Evolutionary conservation across 345 rosid species (phyloP), one percentile per base, ranked within the genome.

Genomic region (Corymbia maculata): DNA sequence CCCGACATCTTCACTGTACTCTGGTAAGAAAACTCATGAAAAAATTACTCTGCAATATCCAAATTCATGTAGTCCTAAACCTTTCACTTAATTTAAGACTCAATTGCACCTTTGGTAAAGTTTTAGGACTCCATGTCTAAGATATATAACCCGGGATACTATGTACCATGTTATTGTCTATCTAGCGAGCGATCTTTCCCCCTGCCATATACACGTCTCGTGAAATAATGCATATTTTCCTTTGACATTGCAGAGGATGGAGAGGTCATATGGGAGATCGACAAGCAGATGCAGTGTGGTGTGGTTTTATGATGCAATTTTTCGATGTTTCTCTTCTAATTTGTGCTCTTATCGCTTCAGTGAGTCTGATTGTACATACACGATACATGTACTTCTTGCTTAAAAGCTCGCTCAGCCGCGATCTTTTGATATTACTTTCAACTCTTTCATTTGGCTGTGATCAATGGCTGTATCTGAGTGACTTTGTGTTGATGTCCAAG

Each of bases 191-290:
- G 64, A 57, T 57, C 64, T 57, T 57, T 57, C 1, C n/a, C 28
- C 22, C 13, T 57, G 0, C 28, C 12, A 24, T 57, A 57, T 12
- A 22, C 64, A 24, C 28, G 47, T 68, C 85, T 85, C n/a, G 22
- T 28, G 44, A 85, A 44, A 51, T 50, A 24, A 68, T 28, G 36
- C 57, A 86, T 12, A 32, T 88, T 89, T 75, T 17, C 12, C 45
- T 87, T 22, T 64, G 85, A 55, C 84, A 10, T 92, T 87, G 61
- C 92, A 93, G 97, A 95, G 92, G 94, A 91, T 89, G 94, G 94
- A 90, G 95, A 94, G 45, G 85, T 93, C 85, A 87, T 94, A 88
- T 94, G 95, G 95, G 95, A 94, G 86, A 92, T 94, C 13, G 92
- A 94, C 91, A 89, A 94, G 87, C 93, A 24, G 0, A 57, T 57